A percentile compares a stretch with the other conserved stretches of the same genome.
These are phyloP conservation scores for Thuja plicata DNA, from an alignment of 83 land plant species.

Conservation along the genomic window DNA sequence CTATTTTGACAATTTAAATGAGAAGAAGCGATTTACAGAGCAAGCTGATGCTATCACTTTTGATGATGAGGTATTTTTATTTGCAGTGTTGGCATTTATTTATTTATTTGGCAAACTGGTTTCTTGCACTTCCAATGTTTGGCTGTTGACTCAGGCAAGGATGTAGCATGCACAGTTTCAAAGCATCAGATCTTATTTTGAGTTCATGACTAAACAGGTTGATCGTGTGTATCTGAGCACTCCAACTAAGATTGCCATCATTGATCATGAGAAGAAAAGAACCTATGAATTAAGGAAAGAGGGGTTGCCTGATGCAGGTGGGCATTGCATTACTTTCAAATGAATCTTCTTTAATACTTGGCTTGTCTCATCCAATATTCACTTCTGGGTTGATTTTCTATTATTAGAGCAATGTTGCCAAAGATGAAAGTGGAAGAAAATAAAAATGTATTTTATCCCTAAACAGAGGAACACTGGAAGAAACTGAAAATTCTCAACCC, in stretches of 20 bases:
- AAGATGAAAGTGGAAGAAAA: constrained; percentile 12
- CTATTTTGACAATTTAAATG: constrained; percentile 49
- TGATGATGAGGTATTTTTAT: constrained; percentile 48
- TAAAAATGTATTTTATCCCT: constrained; percentile 6
- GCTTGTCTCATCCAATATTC: neutral
- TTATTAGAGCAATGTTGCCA: constrained; percentile 1
- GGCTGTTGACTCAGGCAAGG: neutral
- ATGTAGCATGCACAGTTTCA: neutral
- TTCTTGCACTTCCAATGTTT: neutral
- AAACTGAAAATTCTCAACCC: constrained; percentile 2
- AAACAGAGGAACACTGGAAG: constrained; percentile 16
- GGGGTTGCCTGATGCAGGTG: constrained; percentile 64
- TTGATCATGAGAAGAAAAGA: constrained; percentile 70
- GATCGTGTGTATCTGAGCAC: constrained; percentile 57
- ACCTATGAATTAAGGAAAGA: constrained; percentile 62
- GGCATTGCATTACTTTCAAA: neutral
- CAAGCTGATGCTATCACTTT: constrained; percentile 68
- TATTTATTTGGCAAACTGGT: neutral
- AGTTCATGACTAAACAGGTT: constrained; percentile 22
- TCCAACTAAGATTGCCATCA: constrained; percentile 60
- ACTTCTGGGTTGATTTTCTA: neutral
- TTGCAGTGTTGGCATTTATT: neutral
- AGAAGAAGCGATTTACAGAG: constrained; percentile 51
- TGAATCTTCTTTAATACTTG: neutral
- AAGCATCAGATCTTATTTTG: constrained; percentile 6